Evolutionary conservation across 106 monocot genomes (phyloP), one percentile per base, ranked within the genome.

Genomic region (Chionographis japonica): DNA sequence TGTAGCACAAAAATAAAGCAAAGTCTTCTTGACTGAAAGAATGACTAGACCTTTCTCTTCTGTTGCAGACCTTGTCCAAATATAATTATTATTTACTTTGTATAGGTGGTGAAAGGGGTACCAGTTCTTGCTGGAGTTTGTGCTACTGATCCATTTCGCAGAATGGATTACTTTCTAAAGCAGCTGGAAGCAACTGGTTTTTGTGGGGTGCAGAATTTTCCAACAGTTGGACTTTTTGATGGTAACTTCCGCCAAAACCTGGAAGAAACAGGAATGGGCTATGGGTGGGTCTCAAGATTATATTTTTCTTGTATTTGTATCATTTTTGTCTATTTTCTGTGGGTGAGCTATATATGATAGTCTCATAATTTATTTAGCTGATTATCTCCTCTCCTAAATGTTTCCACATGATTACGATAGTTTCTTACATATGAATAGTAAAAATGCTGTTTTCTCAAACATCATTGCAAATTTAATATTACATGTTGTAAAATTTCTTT

Each of bases 221-320:
- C 95, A 58, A 95, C 95, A 8, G 95, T 95, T 41, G 95, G 95
- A 56, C 86, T 95, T 6, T 89, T 89, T 68, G 92, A 95, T 78
- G 95, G 95, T 39, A 95, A 92, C 66, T 95, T 95, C 81, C 82
- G 95, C 57, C 86, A 92, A 73, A 95, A 95, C 64, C 63, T 95
- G 57, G 95, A 95, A 72, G 95, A 95, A 61, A 95, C 92, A 12
- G 95, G 92, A 75, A 95, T 95, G 95, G 92, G 95, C 27, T 95
- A 92, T 73, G 75, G 84, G 95, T 95, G 64, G 42, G 68, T 53
- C 40, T 67, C 19, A 42, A 18, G 40, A 71, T 77, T 12, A 56
- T 27, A 49, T 36, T 68, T 54, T 56, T 8, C 37, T 67, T 38
- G 14, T 4, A 54, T 67, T 54, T 5, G 9, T 37, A n/a, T 17